phyloP scores from a whole-genome alignment of 768 basidiomycete genomes.

The Grammothele lineata region DNA sequence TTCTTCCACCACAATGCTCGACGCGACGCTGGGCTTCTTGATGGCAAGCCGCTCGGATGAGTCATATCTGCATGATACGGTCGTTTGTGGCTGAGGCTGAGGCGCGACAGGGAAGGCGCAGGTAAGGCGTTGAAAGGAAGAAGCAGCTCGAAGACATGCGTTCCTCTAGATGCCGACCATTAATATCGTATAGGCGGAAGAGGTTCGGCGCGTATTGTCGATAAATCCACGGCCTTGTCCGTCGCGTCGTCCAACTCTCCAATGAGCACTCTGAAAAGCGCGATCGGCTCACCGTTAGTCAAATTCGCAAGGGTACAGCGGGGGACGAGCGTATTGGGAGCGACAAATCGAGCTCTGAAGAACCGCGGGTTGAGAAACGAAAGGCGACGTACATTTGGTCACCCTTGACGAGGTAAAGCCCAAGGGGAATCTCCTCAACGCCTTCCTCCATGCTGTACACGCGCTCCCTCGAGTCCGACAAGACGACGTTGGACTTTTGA shows the following conservation, averaged over 20 bases:
- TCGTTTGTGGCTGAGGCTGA: no score
- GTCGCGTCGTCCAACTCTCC: constrained; percentile 83
- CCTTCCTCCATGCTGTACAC: constrained; percentile 89
- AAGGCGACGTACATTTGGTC: constrained; percentile 87
- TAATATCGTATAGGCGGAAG: constrained; percentile 78
- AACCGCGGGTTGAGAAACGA: not conserved
- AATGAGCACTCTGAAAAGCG: constrained; percentile 57
- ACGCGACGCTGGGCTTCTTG: no score
- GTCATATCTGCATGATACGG: no score
- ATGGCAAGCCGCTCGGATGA: no score
- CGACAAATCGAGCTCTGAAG: not conserved
- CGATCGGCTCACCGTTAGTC: not conserved
- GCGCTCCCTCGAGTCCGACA: constrained; percentile 91
- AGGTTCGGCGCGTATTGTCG: constrained; percentile 83
- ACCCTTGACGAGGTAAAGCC: constrained; percentile 95
- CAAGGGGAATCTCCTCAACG: constrained; percentile 91
- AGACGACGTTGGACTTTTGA: constrained; percentile 93
- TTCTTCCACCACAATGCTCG: no score
- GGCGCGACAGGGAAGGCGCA: no score
- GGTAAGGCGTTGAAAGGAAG: no score
- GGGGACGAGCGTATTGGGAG: not conserved
- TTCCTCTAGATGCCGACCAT: no score
- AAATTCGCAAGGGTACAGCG: no score
- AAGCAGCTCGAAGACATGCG: no score
- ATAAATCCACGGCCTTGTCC: constrained; percentile 71